These are phyloP conservation scores for Echinochloa phyllopogon DNA, from an alignment of 176 grass and related monocot species.

Conservation along the genomic window DNA sequence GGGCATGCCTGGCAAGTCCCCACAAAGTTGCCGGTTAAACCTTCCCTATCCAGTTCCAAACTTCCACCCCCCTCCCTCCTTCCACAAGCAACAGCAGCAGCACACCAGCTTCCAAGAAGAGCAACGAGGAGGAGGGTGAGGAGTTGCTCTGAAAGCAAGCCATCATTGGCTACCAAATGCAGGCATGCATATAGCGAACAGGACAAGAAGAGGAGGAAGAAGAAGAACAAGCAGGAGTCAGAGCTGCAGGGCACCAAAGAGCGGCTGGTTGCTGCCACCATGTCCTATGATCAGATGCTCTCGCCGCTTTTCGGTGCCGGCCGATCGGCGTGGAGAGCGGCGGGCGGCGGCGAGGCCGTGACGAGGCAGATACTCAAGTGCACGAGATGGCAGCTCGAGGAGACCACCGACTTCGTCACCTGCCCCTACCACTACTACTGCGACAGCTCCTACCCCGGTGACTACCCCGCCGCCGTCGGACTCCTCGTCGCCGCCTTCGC, in stretches of 20 bases:
- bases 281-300: slow-evolving; percentile 64
- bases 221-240: slow-evolving; percentile 34
- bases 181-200: slow-evolving; percentile 65
- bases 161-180: slow-evolving; percentile 54
- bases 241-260: not conserved
- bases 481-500: slow-evolving; percentile 66
- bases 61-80: slow-evolving; percentile 44
- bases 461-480: slow-evolving; percentile 70
- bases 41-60: slow-evolving; percentile 71
- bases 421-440: slow-evolving; percentile 99
- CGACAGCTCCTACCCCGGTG: slow-evolving; percentile 82
- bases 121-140: slow-evolving; percentile 30
- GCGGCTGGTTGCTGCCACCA: not conserved
- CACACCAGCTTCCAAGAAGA: slow-evolving; percentile 63
- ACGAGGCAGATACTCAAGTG: slow-evolving; percentile 83
- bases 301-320: slow-evolving; percentile 45
- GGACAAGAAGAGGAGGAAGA: slow-evolving; percentile 35
- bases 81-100: slow-evolving; percentile 74
- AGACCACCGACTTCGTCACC: slow-evolving; percentile 84
- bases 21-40: slow-evolving; percentile 52
- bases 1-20: slow-evolving; percentile 44
- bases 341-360: slow-evolving; percentile 51
- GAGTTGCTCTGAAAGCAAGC: slow-evolving; percentile 49
- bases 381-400: slow-evolving; percentile 97
- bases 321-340: slow-evolving; percentile 41